These are phyloP conservation scores for Metschnikowia reukaufii DNA, from an alignment of 805 yeast species.

Conservation along the genomic window DNA sequence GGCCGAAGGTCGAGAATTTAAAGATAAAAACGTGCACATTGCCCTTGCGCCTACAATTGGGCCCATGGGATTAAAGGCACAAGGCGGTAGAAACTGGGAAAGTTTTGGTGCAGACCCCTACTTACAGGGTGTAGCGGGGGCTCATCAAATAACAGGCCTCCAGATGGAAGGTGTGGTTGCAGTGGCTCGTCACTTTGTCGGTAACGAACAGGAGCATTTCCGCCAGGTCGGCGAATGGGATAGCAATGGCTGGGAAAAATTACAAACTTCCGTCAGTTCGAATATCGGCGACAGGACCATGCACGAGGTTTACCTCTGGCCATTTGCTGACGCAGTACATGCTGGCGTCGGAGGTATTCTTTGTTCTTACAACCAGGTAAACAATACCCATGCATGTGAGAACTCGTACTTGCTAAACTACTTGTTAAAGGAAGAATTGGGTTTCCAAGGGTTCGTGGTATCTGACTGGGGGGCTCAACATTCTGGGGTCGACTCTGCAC, in stretches of 20 bases:
- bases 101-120: conserved; percentile 64
- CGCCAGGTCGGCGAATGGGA: conserved; percentile 55
- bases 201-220: conserved; percentile 63
- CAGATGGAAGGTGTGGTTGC: conserved; percentile 61
- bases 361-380: conserved; percentile 59
- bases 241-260: conserved; percentile 42
- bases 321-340: conserved; percentile 60
- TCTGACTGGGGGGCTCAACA: conserved; percentile 70
- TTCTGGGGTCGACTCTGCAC: conserved; percentile 53
- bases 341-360: conserved; percentile 64
- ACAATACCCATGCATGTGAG: conserved; percentile 59
- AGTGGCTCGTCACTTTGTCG: conserved; percentile 55
- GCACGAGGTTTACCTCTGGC: conserved; percentile 66
- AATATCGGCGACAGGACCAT: conserved; percentile 60
- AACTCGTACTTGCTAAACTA: conserved; percentile 55
- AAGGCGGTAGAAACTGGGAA: conserved; percentile 68
- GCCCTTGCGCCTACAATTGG: conserved; percentile 59
- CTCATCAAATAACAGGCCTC: conserved; percentile 52
- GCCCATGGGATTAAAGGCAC: conserved; percentile 61
- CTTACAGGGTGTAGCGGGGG: conserved; percentile 55
- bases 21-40: conserved; percentile 54
- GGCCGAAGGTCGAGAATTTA: conserved; percentile 57
- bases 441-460: conserved; percentile 67
- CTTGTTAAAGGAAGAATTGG: conserved; percentile 58
- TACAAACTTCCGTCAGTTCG: conserved; percentile 47